These are phyloP conservation scores for Cyclocybe aegerita DNA, from an alignment of 768 basidiomycete genomes.

Conservation along the genomic window DNA sequence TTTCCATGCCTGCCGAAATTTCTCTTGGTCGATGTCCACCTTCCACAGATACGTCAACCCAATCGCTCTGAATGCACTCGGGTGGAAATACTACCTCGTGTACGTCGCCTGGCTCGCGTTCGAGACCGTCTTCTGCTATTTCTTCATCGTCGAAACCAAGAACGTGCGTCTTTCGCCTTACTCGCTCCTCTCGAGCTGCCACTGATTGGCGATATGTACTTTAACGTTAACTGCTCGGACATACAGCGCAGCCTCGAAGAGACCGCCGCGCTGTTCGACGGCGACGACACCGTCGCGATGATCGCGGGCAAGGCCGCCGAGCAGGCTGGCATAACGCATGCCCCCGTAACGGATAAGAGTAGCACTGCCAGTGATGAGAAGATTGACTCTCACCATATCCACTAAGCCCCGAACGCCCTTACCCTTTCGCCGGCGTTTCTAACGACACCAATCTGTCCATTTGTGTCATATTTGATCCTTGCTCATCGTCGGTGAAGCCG, in stretches of 20 bases:
- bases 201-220: neutral
- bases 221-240: neutral
- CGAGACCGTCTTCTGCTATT: slow-evolving; percentile 51
- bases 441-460: neutral
- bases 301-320: slow-evolving; percentile 29
- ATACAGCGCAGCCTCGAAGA: slow-evolving; percentile 56
- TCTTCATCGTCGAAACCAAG: slow-evolving; percentile 58
- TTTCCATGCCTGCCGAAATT: neutral
- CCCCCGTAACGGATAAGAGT: slow-evolving; percentile 8
- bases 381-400: neutral
- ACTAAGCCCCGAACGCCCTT: neutral
- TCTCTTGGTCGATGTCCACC: neutral
- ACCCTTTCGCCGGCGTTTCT: neutral
- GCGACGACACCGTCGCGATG: slow-evolving; percentile 42
- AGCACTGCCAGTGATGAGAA: slow-evolving; percentile 1
- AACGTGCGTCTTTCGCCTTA: slow-evolving; percentile 17
- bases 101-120: slow-evolving; percentile 57
- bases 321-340: slow-evolving; percentile 17
- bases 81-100: slow-evolving; percentile 67
- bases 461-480: neutral
- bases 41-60: slow-evolving; percentile 48
- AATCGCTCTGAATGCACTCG: slow-evolving; percentile 35
- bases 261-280: slow-evolving; percentile 64
- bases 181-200: neutral
- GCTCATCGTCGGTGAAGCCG: too few relatives aligned